Evolutionary conservation across 78 protist genomes (phyloP), one percentile per base, ranked within the genome.

Genomic region (Dictyostelium purpureum): DNA sequence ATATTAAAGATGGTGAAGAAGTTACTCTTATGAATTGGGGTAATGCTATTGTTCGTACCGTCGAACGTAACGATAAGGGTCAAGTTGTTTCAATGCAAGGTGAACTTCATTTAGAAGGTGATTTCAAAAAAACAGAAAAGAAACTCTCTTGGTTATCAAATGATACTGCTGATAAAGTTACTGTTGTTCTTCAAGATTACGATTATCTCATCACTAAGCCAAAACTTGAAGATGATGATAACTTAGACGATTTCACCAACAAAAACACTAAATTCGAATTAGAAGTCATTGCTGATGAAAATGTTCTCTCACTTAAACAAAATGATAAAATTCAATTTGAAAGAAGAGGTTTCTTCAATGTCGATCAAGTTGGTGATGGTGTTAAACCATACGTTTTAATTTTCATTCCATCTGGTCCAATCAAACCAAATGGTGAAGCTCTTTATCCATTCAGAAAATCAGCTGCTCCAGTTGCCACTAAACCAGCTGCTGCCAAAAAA

Each of bases 21-120:
- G 81, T 98, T 26, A 98, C 99, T 5, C 83, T 99, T 49, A 97
- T 98, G 97, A 42, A 67, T 51, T 98, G 99, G 99, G 99, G 99
- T 63, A 99, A 98, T 85, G 94, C 75, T 43, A 57, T 97, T 61
- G 79, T 95, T 28, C 47, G 33, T 21, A 73, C 52, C 14, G 63
- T 95, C 61, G 63, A 47, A 49, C 56, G 63, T 43, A 26, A n/a
- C 10, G 94, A 40, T 14, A 90, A 78, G 10, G 87, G 71, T 43
- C 11, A 21, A 9, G 70, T 89, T 11, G 56, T n/a, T 18, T 16
- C 75, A 4, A 61, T 96, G 37, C 42, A 33, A 18, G 98, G 67
- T 28, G 37, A 47, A n/a, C 79, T 89, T 21, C 57, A 95, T 59
- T 89, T 81, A 14, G 80, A 81, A 33, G 99, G 99, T 37, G 70